Evolutionary conservation across 768 basidiomycete species (phyloP).

Genomic region (Boletus reticulatus): DNA sequence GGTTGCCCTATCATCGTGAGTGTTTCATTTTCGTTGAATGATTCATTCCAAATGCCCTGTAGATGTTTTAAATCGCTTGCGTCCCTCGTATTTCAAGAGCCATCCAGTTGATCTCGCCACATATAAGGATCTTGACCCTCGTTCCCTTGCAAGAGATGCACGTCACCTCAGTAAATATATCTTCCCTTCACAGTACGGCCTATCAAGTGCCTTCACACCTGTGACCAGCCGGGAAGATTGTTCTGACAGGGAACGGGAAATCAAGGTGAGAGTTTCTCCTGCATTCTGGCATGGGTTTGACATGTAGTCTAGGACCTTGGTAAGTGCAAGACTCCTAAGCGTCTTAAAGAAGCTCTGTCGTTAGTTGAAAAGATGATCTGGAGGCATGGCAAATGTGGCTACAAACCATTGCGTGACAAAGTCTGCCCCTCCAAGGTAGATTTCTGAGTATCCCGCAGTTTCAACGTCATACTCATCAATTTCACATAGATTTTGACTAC

Average conservation of each 20-base stretch:
- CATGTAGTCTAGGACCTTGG: slow-evolving; percentile 36
- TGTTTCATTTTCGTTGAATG: neutral
- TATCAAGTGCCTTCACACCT: slow-evolving; percentile 55
- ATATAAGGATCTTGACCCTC: slow-evolving; percentile 45
- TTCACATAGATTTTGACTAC: slow-evolving; percentile 37
- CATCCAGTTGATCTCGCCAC: slow-evolving; percentile 23
- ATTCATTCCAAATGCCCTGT: neutral
- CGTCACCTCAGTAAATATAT: slow-evolving; percentile 78
- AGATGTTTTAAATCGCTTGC: slow-evolving; percentile 67
- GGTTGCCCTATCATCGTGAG: slow-evolving; percentile 69
- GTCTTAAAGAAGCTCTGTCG: slow-evolving; percentile 55
- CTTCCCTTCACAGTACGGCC: slow-evolving; percentile 76
- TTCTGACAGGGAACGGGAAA: slow-evolving; percentile 65
- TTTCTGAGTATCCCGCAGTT: neutral
- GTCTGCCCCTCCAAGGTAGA: slow-evolving; percentile 78
- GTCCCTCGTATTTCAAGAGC: slow-evolving; percentile 41
- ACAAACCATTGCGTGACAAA: slow-evolving; percentile 56
- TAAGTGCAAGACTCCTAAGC: slow-evolving; percentile 66
- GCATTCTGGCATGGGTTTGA: neutral
- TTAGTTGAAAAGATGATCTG: slow-evolving; percentile 61
- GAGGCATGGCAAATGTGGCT: slow-evolving; percentile 68
- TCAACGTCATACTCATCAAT: neutral
- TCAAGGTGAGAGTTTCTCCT: slow-evolving; percentile 47
- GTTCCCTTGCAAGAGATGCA: slow-evolving; percentile 45
- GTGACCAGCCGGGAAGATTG: slow-evolving; percentile 39